These are phyloP conservation scores for Urtica urens DNA, from an alignment of 306 rosid species.

Conservation along the genomic window DNA sequence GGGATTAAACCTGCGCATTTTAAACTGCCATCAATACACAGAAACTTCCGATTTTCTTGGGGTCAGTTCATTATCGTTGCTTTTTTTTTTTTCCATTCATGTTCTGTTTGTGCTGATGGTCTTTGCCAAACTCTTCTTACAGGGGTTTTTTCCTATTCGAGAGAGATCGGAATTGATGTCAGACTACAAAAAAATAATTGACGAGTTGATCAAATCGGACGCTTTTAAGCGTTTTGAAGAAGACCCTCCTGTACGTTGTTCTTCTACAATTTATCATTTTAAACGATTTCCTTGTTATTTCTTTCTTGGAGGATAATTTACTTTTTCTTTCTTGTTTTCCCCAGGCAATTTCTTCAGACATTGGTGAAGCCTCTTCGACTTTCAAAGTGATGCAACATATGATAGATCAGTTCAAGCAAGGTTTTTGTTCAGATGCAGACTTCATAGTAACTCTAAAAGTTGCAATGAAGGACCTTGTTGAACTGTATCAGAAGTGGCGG, in stretches of 20 bases:
- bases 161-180: constrained; percentile 59
- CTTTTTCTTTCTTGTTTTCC: constrained; percentile 13
- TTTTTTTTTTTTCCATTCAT: neutral
- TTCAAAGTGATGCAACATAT: constrained; percentile 34
- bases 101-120: neutral
- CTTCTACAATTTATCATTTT: constrained; percentile 3
- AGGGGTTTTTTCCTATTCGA: constrained; percentile 80
- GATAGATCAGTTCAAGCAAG: constrained; percentile 35
- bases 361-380: constrained; percentile 48
- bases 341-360: constrained; percentile 62
- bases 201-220: constrained; percentile 34
- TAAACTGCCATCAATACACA: constrained; percentile 90
- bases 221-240: constrained; percentile 26
- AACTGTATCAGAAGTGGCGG: constrained; percentile 71
- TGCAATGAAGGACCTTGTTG: constrained; percentile 29
- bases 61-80: constrained; percentile 37
- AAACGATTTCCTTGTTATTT: neutral
- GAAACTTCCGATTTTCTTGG: constrained; percentile 97
- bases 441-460: constrained; percentile 30
- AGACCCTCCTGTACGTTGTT: constrained; percentile 2
- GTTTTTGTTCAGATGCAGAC: constrained; percentile 23
- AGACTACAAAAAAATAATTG: constrained; percentile 36
- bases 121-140: constrained; percentile 14
- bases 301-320: neutral
- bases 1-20: constrained; percentile 54